Percentiles rank a stretch among this genome's conserved stretches.
Evolutionary conservation across 805 yeast species (phyloP).

Genomic region (Cyberlindnera nakhonratchasimensis): DNA sequence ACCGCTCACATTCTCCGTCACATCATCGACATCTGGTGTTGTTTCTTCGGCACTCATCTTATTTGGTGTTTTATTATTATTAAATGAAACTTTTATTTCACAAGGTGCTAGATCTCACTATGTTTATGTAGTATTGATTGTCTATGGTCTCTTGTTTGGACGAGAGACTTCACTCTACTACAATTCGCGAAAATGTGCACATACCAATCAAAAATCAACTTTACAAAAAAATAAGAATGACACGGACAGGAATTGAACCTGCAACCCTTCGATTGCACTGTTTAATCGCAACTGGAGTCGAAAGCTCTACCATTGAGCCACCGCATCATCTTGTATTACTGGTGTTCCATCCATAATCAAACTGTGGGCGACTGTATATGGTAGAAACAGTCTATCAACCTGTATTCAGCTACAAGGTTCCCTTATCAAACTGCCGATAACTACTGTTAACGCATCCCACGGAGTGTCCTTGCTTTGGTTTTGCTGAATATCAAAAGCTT

Average conservation of each 20-base stretch:
- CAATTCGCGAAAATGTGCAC: background rate
- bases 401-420: too few relatives aligned
- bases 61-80: background rate
- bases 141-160: background rate
- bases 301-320: conserved; percentile 81
- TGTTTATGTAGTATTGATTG: background rate
- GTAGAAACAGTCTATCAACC: too few relatives aligned
- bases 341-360: background rate
- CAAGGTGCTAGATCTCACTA: too few relatives aligned
- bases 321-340: conserved; percentile 52
- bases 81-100: background rate
- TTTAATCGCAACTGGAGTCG: conserved; percentile 53
- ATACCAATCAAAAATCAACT: conserved; percentile 17
- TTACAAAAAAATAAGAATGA: conserved; percentile 44
- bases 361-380: background rate
- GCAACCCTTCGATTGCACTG: conserved; percentile 72
- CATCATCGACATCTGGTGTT: conserved; percentile 20
- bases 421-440: too few relatives aligned
- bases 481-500: too few relatives aligned
- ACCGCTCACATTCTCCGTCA: conserved; percentile 44
- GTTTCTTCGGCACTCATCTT: conserved; percentile 14
- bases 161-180: background rate
- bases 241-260: conserved; percentile 87
- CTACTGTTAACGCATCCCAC: too few relatives aligned
- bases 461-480: too few relatives aligned